Evolutionary conservation across 179 eudicot genomes (phyloP).

Genomic region (Beta corolliflora): DNA sequence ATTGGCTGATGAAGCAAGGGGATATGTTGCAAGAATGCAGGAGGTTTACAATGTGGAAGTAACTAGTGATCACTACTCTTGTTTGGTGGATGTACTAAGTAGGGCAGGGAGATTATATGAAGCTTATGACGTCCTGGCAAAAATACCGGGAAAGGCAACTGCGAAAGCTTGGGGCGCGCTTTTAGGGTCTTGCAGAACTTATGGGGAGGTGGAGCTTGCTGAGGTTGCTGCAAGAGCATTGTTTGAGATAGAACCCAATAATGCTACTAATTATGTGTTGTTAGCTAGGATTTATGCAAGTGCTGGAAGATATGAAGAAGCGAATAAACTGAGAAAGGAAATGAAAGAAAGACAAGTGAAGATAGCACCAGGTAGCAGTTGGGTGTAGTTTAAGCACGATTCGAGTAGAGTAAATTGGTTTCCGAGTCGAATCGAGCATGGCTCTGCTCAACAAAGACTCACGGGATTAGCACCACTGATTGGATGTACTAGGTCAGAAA

Average conservation of each 20-base stretch:
- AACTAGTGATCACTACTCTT: conserved; percentile 66
- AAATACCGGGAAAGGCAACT: conserved; percentile 63
- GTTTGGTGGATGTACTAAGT: conserved; percentile 69
- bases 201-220: conserved; percentile 64
- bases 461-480: not conserved
- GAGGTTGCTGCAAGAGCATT: conserved; percentile 63
- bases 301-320: conserved; percentile 61
- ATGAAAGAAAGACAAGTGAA: conserved; percentile 60
- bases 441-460: no score
- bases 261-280: conserved; percentile 68
- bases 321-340: conserved; percentile 48
- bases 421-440: no score
- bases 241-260: conserved; percentile 67
- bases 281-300: conserved; percentile 58
- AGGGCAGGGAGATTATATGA: conserved; percentile 62
- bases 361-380: conserved; percentile 67
- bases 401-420: no score
- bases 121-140: conserved; percentile 51
- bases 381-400: conserved; percentile 35
- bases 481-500: conserved; percentile 39
- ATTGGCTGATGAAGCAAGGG: conserved; percentile 58
- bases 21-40: conserved; percentile 47
- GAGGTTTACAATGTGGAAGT: conserved; percentile 46
- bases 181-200: conserved; percentile 65
- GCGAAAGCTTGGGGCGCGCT: conserved; percentile 84